Conservation (phyloP, 2,329 filamentous ascomycete species). For the Scedosporium boydii region DNA sequence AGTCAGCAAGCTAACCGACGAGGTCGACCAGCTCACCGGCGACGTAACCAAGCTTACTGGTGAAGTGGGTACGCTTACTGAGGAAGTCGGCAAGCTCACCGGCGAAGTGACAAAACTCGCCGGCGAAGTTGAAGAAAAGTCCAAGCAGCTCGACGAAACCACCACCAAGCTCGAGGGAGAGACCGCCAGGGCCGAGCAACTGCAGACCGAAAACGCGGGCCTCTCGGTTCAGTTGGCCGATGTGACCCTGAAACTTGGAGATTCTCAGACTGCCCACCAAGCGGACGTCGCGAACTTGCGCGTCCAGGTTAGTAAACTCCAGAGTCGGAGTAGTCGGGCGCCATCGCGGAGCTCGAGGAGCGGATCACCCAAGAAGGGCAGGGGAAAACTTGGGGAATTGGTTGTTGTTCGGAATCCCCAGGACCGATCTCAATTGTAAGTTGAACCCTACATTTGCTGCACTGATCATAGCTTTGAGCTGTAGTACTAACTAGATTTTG, state of each 20-base stretch:
- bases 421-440: constrained; percentile 1
- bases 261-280: not conserved
- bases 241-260: not conserved
- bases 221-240: not conserved
- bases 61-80: constrained; percentile 1
- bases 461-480: not conserved
- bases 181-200: not conserved
- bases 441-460: not conserved
- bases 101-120: not conserved
- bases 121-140: not conserved
- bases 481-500: not conserved
- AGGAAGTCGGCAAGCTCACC: constrained; percentile 1
- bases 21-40: not conserved
- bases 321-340: not conserved
- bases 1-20: not conserved
- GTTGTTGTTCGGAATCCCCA: constrained; percentile 6
- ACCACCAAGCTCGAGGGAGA: constrained; percentile 1
- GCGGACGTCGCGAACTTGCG: not conserved
- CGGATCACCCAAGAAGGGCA: constrained; percentile 4
- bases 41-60: not conserved
- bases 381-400: not conserved
- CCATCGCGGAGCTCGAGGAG: not conserved
- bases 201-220: not conserved
- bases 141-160: not conserved
- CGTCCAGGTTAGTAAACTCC: constrained; percentile 1